Conservation (phyloP, 2,329 filamentous ascomycete species). For the Furcasterigmium furcatum region DNA sequence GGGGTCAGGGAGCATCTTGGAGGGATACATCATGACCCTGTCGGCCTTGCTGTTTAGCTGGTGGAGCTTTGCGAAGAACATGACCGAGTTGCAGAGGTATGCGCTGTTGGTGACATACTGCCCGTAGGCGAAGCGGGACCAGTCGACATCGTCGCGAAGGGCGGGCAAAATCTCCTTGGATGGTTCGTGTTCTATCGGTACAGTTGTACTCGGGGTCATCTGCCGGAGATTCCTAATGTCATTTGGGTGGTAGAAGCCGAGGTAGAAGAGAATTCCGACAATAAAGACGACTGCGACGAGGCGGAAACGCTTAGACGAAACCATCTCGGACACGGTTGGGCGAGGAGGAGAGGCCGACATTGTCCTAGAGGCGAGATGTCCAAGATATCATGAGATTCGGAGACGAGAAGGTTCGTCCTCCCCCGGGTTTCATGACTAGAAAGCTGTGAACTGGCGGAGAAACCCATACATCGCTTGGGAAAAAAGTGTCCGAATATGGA, state of each 20-base stretch:
- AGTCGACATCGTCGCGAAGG: conserved; percentile 25
- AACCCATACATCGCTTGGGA: too few species aligned
- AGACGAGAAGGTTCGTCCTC: too few species aligned
- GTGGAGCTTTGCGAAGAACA: conserved; percentile 43
- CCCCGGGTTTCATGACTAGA: too few species aligned
- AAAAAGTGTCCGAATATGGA: too few species aligned
- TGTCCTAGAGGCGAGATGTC: too few species aligned
- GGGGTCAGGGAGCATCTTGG: conserved; percentile 27
- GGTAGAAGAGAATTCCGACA: neutral
- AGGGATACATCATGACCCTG: conserved; percentile 43
- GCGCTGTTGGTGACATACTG: conserved; percentile 45
- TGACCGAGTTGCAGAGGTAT: conserved; percentile 47
- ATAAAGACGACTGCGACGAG: neutral
- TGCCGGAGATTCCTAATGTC: neutral
- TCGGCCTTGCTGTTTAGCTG: conserved; percentile 38
- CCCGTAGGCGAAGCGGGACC: conserved; percentile 42
- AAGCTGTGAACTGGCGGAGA: too few species aligned
- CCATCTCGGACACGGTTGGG: too few species aligned
- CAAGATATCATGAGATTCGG: too few species aligned
- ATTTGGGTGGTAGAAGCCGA: neutral
- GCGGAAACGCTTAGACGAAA: neutral
- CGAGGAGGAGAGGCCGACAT: too few species aligned
- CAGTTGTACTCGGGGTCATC: neutral
- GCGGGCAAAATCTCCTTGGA: neutral
- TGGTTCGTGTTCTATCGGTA: neutral